Percentiles rank a stretch among this genome's conserved stretches.
Evolutionary conservation across 768 basidiomycete genomes (phyloP).

Genomic region (Rhizopogon roseolus): DNA sequence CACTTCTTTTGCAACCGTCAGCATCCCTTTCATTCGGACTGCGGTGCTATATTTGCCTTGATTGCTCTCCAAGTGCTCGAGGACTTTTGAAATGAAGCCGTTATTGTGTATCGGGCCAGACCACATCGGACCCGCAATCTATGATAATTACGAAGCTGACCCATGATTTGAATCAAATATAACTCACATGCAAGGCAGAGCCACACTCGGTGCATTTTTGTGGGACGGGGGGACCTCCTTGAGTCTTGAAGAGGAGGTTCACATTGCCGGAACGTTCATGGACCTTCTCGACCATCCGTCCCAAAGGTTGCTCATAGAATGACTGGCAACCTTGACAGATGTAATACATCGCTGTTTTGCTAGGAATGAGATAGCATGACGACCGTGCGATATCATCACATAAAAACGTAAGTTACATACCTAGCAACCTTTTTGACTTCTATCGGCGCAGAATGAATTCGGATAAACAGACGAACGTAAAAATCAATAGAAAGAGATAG

Average conservation of each 20-base stretch:
- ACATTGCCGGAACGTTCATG: slow-evolving; percentile 49
- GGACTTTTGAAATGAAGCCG: slow-evolving; percentile 68
- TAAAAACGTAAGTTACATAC: slow-evolving; percentile 40
- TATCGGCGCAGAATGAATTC: slow-evolving; percentile 64
- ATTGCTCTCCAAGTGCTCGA: slow-evolving; percentile 65
- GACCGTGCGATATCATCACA: neutral
- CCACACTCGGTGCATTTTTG: slow-evolving; percentile 82
- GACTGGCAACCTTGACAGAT: slow-evolving; percentile 83
- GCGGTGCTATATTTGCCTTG: slow-evolving; percentile 70
- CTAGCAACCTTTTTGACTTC: slow-evolving; percentile 81
- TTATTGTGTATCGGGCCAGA: slow-evolving; percentile 79
- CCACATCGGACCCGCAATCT: slow-evolving; percentile 98
- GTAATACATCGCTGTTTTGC: slow-evolving; percentile 83
- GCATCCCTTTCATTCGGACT: slow-evolving; percentile 91
- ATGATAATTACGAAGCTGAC: neutral
- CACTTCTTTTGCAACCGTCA: slow-evolving; percentile 85
- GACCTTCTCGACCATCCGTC: slow-evolving; percentile 60
- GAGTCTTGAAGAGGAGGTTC: slow-evolving; percentile 69
- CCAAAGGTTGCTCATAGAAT: slow-evolving; percentile 82
- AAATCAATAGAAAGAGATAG: slow-evolving; percentile 95
- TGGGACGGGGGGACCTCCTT: slow-evolving; percentile 59
- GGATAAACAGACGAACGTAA: slow-evolving; percentile 89
- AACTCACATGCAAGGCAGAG: slow-evolving; percentile 64
- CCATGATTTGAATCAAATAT: neutral
- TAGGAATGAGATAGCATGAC: slow-evolving; percentile 26